These are phyloP conservation scores for Globisporangium middletonii DNA, from an alignment of 352 stramenopile species.

Conservation along the genomic window DNA sequence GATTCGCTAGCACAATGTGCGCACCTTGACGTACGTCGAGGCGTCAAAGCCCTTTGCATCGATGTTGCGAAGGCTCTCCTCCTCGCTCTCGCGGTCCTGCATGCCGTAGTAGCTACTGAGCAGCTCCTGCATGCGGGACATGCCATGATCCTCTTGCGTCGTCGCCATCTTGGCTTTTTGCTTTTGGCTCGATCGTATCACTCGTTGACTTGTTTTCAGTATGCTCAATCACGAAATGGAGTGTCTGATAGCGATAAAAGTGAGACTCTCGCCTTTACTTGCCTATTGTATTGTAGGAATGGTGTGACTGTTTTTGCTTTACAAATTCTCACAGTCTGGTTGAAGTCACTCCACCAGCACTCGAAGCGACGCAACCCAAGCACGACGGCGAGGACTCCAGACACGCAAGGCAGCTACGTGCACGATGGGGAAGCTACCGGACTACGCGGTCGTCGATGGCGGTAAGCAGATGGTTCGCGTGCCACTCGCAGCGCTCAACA, in stretches of 20 bases:
- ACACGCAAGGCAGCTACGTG: too few relatives aligned
- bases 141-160: conserved; percentile 52
- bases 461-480: conserved; percentile 32
- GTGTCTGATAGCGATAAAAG: neutral
- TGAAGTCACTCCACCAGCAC: neutral
- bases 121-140: conserved; percentile 85
- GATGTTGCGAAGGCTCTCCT: conserved; percentile 67
- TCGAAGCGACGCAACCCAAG: neutral
- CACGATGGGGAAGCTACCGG: conserved; percentile 4
- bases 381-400: too few relatives aligned
- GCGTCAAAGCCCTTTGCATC: conserved; percentile 67
- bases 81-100: conserved; percentile 63
- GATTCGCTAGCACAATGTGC: neutral
- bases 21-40: conserved; percentile 69
- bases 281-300: neutral
- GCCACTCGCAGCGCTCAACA: conserved; percentile 28
- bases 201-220: neutral
- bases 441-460: conserved; percentile 1
- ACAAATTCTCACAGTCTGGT: too few relatives aligned
- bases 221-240: neutral
- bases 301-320: neutral
- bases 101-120: conserved; percentile 87
- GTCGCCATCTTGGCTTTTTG: conserved; percentile 3
- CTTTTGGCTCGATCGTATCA: neutral
- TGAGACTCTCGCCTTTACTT: too few relatives aligned